phyloP scores from a whole-genome alignment of 345 rosid genomes.

The Citrus maxima region DNA sequence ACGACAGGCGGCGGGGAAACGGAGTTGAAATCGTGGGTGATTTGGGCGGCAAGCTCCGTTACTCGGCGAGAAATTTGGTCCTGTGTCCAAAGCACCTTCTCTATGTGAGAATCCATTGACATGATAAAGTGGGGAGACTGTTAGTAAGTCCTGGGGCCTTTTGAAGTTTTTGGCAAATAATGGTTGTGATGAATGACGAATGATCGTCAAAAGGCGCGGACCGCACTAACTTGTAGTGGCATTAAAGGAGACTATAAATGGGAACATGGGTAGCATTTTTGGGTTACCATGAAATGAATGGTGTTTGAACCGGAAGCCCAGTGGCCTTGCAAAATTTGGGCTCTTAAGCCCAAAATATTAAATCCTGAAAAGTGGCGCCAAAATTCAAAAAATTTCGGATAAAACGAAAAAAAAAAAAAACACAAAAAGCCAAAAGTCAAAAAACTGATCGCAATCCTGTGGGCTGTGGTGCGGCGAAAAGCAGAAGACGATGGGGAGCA shows the following conservation, averaged over 20 bases:
- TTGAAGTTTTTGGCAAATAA: not conserved
- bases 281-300: not conserved
- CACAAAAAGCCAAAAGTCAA: too few species aligned
- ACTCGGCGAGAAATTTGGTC: slow-evolving; percentile 58
- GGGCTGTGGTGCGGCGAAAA: too few species aligned
- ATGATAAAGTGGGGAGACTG: slow-evolving; percentile 8
- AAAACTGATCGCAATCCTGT: too few species aligned
- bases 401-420: too few species aligned
- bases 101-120: slow-evolving; percentile 64
- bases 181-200: not conserved
- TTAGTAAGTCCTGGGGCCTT: not conserved
- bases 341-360: not conserved
- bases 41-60: slow-evolving; percentile 51
- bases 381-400: not conserved
- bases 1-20: slow-evolving; percentile 47
- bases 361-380: not conserved
- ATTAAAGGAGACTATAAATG: too few species aligned
- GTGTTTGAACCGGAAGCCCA: not conserved
- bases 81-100: slow-evolving; percentile 52
- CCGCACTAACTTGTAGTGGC: too few species aligned
- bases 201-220: not conserved
- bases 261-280: too few species aligned
- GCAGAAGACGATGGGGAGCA: slow-evolving; percentile 25
- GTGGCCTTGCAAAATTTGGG: too few species aligned
- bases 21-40: slow-evolving; percentile 43